Percentiles rank a stretch among this genome's conserved stretches.
phyloP scores from a whole-genome alignment of 2,329 filamentous ascomycete genomes.

The Aureobasidium namibiae region DNA sequence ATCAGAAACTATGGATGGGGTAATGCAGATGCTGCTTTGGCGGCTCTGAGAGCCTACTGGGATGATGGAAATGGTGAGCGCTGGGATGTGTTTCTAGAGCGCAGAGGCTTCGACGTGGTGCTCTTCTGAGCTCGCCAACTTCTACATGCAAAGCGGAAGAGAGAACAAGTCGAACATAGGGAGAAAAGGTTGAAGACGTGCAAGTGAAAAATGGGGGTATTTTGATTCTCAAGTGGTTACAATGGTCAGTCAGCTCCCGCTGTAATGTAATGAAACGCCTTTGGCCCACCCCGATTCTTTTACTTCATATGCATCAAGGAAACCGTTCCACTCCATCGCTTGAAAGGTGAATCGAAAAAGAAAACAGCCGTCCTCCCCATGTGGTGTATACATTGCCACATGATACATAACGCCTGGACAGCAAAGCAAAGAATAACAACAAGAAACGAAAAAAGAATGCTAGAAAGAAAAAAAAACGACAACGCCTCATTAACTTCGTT shows the following conservation, averaged over 20 bases:
- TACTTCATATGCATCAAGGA: background rate
- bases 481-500: slow-evolving; percentile 10
- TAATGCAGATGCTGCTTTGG: background rate
- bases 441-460: background rate
- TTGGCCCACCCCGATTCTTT: background rate
- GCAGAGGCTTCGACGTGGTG: slow-evolving; percentile 6
- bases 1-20: slow-evolving; percentile 5
- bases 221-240: background rate
- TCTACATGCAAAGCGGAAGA: background rate
- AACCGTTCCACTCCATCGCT: slow-evolving; percentile 1
- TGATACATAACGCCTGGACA: background rate
- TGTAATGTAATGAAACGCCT: background rate
- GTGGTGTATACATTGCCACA: background rate
- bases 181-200: too few species aligned
- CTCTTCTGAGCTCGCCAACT: background rate
- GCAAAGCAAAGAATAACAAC: background rate
- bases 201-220: background rate
- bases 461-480: background rate
- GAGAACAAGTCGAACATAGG: too few species aligned
- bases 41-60: slow-evolving; percentile 4
- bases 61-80: slow-evolving; percentile 4
- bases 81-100: slow-evolving; percentile 11
- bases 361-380: background rate
- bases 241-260: background rate
- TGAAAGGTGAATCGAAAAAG: background rate